phyloP scores from a whole-genome alignment of 179 eudicot genomes.

The Dionaea muscipula region DNA sequence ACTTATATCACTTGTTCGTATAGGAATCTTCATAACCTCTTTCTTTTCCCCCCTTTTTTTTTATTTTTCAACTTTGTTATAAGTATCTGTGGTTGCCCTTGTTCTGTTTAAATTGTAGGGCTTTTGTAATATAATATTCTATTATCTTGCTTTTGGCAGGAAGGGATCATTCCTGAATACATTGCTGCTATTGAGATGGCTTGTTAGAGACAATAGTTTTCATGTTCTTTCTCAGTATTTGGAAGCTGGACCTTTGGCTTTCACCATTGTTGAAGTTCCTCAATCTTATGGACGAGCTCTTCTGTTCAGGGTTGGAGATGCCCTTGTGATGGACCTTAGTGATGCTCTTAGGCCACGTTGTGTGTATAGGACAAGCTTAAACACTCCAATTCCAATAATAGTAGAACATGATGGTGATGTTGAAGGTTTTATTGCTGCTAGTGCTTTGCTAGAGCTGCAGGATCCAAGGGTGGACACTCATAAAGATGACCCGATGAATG shows the following conservation, averaged over 20 bases:
- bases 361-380: conserved; percentile 48
- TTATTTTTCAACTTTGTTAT: no score
- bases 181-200: conserved; percentile 76
- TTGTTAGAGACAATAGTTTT: conserved; percentile 37
- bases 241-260: conserved; percentile 75
- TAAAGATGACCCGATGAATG: conserved; percentile 86
- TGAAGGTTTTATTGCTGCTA: conserved; percentile 92
- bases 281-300: conserved; percentile 62
- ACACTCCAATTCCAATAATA: conserved; percentile 27
- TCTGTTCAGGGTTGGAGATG: conserved; percentile 77
- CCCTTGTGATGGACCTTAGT: conserved; percentile 73
- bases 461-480: conserved; percentile 39
- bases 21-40: no score
- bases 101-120: background rate
- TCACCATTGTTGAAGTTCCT: conserved; percentile 66
- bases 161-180: conserved; percentile 56
- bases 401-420: conserved; percentile 84
- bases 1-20: no score
- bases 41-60: no score
- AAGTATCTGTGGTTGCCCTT: no score
- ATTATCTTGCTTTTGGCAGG: conserved; percentile 31
- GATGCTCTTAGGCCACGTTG: conserved; percentile 60
- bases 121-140: background rate
- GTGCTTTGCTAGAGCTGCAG: conserved; percentile 78
- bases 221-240: conserved; percentile 58